These are phyloP conservation scores for Isabelozyma rhagii DNA, from an alignment of 805 yeast species.

Conservation along the genomic window DNA sequence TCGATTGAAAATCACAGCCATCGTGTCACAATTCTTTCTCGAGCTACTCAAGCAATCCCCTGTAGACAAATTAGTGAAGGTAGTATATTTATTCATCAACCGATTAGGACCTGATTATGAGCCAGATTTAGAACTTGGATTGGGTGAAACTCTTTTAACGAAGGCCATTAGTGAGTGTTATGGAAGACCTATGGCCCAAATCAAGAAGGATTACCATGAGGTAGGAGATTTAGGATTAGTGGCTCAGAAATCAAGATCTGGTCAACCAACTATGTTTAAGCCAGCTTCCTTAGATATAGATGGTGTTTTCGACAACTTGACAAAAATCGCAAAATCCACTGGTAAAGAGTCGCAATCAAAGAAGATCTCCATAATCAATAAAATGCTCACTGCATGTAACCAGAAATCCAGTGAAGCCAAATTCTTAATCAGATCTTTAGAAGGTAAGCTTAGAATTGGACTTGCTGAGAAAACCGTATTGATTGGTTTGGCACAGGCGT, in stretches of 20 bases:
- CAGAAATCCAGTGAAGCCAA: constrained; percentile 75
- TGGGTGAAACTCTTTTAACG: constrained; percentile 85
- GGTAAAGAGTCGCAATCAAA: constrained; percentile 81
- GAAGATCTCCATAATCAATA: constrained; percentile 76
- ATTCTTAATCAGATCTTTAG: constrained; percentile 82
- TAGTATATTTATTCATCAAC: constrained; percentile 83
- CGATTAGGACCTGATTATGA: constrained; percentile 94
- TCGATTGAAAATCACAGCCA: constrained; percentile 74
- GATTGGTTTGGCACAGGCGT: constrained; percentile 79
- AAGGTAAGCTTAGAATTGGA: constrained; percentile 90
- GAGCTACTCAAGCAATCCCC: constrained; percentile 50
- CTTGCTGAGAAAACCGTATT: constrained; percentile 92
- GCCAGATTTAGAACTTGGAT: constrained; percentile 82
- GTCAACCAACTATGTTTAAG: constrained; percentile 90
- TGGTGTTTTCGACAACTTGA: constrained; percentile 69
- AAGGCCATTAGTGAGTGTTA: constrained; percentile 90
- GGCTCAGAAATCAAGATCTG: constrained; percentile 77
- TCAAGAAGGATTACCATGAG: constrained; percentile 71
- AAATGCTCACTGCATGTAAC: constrained; percentile 80
- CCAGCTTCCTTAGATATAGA: constrained; percentile 77
- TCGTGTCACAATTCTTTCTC: constrained; percentile 69
- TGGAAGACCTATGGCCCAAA: constrained; percentile 69
- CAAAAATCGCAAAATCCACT: constrained; percentile 69
- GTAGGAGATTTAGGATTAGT: constrained; percentile 90
- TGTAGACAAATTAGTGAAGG: constrained; percentile 54